Percentiles rank a stretch among this genome's conserved stretches.
Evolutionary conservation across 306 rosid genomes (phyloP).

Genomic region (Cucurbita pepo): DNA sequence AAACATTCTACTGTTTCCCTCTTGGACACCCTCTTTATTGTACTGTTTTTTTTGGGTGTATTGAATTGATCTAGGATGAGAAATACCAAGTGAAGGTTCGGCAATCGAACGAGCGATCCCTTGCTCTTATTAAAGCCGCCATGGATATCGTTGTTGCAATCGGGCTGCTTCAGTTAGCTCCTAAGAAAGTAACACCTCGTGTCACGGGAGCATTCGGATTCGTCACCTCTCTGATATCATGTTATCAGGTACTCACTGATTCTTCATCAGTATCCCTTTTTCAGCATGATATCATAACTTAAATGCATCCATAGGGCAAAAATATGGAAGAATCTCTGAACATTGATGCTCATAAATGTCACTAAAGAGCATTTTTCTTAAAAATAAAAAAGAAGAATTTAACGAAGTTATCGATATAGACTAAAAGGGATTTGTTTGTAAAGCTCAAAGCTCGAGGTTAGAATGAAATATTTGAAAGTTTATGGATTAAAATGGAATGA

Average conservation of each 20-base stretch:
- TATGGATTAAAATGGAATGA: background rate
- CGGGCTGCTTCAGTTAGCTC: conserved; percentile 87
- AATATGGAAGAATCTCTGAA: background rate
- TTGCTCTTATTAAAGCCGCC: conserved; percentile 63
- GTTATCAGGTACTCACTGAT: conserved; percentile 62
- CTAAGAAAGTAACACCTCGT: conserved; percentile 75
- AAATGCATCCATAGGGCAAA: background rate
- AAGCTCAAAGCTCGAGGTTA: background rate
- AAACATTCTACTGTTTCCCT: background rate
- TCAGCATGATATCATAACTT: background rate
- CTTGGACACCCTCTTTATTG: background rate
- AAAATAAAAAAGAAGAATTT: background rate
- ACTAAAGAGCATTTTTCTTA: background rate
- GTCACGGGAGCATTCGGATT: conserved; percentile 91
- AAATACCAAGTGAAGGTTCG: conserved; percentile 53
- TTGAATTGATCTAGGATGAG: conserved; percentile 37
- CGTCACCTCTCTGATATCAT: conserved; percentile 68
- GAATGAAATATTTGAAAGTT: background rate
- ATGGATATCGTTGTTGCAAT: conserved; percentile 73
- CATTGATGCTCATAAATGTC: background rate
- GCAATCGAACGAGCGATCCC: conserved; percentile 66
- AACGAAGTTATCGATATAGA: too few relatives aligned
- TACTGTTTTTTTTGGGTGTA: background rate
- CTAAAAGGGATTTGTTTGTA: background rate
- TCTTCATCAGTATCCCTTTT: background rate